Evolutionary conservation across 345 rosid species (phyloP).

Genomic region (Gynandropsis gynandra): DNA sequence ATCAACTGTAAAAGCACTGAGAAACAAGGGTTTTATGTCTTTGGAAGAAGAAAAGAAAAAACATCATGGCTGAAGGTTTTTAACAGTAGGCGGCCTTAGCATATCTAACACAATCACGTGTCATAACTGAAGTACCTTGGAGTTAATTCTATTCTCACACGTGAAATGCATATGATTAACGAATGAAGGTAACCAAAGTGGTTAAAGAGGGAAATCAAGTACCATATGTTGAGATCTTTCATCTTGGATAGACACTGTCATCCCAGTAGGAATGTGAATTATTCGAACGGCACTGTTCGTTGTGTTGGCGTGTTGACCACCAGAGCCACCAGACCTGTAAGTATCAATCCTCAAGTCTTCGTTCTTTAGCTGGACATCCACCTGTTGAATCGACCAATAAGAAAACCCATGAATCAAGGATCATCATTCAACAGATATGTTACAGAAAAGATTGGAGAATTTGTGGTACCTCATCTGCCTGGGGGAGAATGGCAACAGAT

Average conservation of each 20-base stretch:
- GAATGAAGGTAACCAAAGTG: too few species aligned
- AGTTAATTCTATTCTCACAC: too few species aligned
- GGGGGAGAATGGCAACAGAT: constrained; percentile 96
- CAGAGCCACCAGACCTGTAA: constrained; percentile 85
- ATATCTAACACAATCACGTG: too few species aligned
- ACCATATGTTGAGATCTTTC: constrained; percentile 98
- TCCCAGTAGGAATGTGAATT: constrained; percentile 72
- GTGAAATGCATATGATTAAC: too few species aligned
- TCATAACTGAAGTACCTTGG: too few species aligned
- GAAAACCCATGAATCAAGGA: background rate
- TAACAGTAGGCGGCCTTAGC: too few species aligned
- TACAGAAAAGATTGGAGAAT: background rate
- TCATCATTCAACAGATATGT: background rate
- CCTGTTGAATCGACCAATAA: constrained; percentile 37
- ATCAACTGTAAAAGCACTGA: constrained; percentile 2
- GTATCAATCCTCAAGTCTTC: constrained; percentile 92
- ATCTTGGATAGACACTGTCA: constrained; percentile 83
- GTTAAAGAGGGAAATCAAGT: constrained; percentile 17
- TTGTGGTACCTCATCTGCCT: constrained; percentile 81
- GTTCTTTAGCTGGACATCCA: constrained; percentile 83
- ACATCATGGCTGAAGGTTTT: too few species aligned
- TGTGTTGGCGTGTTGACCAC: constrained; percentile 90
- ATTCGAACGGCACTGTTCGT: constrained; percentile 92
- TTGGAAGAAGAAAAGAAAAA: too few species aligned
- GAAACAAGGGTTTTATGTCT: background rate